A percentile compares a stretch with the other conserved stretches of the same genome.
Conservation (phyloP, 306 rosid genomes). For the Canavalia gladiata region DNA sequence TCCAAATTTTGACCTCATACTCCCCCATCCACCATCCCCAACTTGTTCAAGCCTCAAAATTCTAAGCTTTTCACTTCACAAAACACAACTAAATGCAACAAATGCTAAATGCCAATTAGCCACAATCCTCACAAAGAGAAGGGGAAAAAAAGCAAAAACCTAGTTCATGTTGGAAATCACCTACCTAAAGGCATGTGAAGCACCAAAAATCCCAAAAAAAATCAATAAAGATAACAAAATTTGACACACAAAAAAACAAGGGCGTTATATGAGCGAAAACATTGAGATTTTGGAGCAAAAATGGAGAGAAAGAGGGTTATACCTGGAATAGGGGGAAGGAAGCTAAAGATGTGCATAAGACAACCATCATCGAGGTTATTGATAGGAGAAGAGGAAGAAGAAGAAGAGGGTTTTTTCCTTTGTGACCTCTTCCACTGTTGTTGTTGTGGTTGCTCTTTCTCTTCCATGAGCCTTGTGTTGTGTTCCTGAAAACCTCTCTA, state of each 20-base stretch:
- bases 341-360: conserved; percentile 94
- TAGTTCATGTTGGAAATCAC: conserved; percentile 22
- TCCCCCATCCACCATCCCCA: background rate
- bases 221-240: conserved; percentile 15
- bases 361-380: conserved; percentile 87
- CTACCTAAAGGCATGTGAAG: conserved; percentile 5
- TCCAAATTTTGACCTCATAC: conserved; percentile 1
- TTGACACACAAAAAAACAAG: conserved; percentile 34
- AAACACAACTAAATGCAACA: conserved; percentile 4
- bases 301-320: background rate
- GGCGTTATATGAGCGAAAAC: conserved; percentile 38
- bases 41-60: conserved; percentile 10
- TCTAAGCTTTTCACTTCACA: conserved; percentile 20
- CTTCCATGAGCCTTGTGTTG: background rate
- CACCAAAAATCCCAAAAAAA: conserved; percentile 26
- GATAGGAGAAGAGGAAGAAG: conserved; percentile 57
- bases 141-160: conserved; percentile 19
- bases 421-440: conserved; percentile 48
- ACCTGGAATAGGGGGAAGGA: conserved; percentile 96
- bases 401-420: conserved; percentile 35
- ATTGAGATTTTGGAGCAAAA: background rate
- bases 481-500: background rate
- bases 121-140: background rate
- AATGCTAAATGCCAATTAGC: conserved; percentile 13
- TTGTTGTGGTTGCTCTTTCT: conserved; percentile 38